Evolutionary conservation across 2,329 filamentous ascomycete genomes (phyloP), one percentile per base, ranked within the genome.

Genomic region (Ophiostoma novo-ulmi): DNA sequence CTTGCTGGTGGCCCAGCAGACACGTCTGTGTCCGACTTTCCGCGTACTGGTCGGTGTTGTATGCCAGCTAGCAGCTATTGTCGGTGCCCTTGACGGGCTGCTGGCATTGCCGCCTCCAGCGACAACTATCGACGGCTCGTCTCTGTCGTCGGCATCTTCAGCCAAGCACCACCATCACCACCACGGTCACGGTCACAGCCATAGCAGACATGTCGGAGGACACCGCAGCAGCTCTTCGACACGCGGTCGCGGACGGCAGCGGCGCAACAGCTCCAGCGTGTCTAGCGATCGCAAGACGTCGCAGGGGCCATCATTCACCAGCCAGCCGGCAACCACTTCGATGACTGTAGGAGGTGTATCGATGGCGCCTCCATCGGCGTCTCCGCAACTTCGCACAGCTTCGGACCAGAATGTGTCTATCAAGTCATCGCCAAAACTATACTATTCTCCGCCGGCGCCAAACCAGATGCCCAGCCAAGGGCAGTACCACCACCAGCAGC

Each of bases 1-100:
- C 14, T 66, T 74, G 38, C 70, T 65, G 26, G 17, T 66, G 26
- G 39, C 70, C 35, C 67, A 73, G 61, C 67, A 52, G 55, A 71
- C 48, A 5, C 69, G 61, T 4, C 52, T 73, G 5, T 69, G 70
- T 1, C 63, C 70, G 3, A 74, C 73, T 6, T 73, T 71, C 35
- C 70, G 68, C 38, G 69, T 74, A 8, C 70, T 74, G 3, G 26
- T 72, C n/a, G 64, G 70, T 1, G 72, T 73, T 1, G 72, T 69
- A 4, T 70, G 70, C 48, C 73, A 74, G 67, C 52, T 74, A 6
- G 73, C 72, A 5, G 61, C 69, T 14, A 72, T 74, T 52, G 73
- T 73, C 8, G 72, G 73, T 17, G 73, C 73, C 3, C 63, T 72
- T 2, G 72, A 73, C 41, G 52, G 41, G 3, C 48, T 68, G 20